Percentiles rank a stretch among this genome's conserved stretches.
phyloP scores from a whole-genome alignment of 2,329 filamentous ascomycete species.

The Akanthomyces lecanii region DNA sequence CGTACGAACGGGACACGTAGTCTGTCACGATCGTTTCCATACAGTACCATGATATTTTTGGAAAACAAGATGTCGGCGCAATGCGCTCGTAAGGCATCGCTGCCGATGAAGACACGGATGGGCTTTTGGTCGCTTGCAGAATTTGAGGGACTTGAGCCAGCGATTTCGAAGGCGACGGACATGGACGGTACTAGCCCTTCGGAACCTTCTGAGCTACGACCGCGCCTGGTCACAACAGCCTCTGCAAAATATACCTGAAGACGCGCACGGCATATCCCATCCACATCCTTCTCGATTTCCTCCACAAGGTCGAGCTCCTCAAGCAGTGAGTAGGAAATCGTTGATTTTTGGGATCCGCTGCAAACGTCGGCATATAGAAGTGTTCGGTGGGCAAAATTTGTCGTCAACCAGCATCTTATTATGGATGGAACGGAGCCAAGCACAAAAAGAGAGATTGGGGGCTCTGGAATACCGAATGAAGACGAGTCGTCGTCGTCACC shows the following conservation, averaged over 20 bases:
- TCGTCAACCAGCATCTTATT: slow-evolving; percentile 91
- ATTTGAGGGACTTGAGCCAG: slow-evolving; percentile 39
- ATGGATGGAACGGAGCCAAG: slow-evolving; percentile 89
- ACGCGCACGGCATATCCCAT: slow-evolving; percentile 65
- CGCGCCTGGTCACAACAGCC: slow-evolving; percentile 74
- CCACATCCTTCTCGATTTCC: slow-evolving; percentile 60
- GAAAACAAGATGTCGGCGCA: slow-evolving; percentile 91
- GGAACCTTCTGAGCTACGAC: slow-evolving; percentile 67
- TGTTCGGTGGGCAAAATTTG: slow-evolving; percentile 82
- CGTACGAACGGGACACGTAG: slow-evolving; percentile 87
- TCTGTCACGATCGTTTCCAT: slow-evolving; percentile 81
- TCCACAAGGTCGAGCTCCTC: slow-evolving; percentile 68
- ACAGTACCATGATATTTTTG: slow-evolving; percentile 81
- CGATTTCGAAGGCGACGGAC: slow-evolving; percentile 72
- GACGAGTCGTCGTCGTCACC: slow-evolving; percentile 60
- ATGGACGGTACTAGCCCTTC: slow-evolving; percentile 71
- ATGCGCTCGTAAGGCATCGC: slow-evolving; percentile 78
- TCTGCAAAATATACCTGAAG: slow-evolving; percentile 87
- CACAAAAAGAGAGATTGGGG: slow-evolving; percentile 79
- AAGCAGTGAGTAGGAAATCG: slow-evolving; percentile 71
- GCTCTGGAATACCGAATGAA: slow-evolving; percentile 65
- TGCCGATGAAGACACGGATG: slow-evolving; percentile 86
- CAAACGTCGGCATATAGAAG: slow-evolving; percentile 90
- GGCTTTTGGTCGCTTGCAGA: slow-evolving; percentile 43
- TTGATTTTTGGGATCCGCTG: slow-evolving; percentile 84